Percentiles rank a stretch among this genome's conserved stretches.
These are phyloP conservation scores for Aspergillus biplanus DNA, from an alignment of 495 filamentous ascomycete species.

Conservation along the genomic window DNA sequence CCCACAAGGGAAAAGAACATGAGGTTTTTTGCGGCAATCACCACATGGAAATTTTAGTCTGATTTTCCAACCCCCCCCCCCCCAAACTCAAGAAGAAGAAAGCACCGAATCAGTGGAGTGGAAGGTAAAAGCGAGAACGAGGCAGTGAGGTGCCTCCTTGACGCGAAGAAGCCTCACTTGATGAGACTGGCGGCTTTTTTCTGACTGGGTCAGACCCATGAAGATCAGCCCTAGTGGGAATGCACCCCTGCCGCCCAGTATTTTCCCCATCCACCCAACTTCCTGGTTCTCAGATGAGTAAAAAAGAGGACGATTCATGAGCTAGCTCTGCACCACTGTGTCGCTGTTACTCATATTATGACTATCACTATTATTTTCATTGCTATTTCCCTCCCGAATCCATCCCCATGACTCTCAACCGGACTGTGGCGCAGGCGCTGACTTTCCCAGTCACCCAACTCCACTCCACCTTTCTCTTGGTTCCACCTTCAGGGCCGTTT, in stretches of 20 bases:
- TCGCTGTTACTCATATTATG: neutral
- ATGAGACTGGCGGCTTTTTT: neutral
- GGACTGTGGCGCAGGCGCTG: constrained; percentile 4
- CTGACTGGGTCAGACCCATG: constrained; percentile 21
- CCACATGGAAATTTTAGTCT: no score
- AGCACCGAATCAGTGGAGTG: no score
- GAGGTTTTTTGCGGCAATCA: no score
- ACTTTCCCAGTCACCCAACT: neutral
- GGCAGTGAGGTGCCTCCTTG: neutral
- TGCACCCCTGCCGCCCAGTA: constrained; percentile 19
- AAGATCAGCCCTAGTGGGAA: constrained; percentile 47
- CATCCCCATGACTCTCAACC: neutral
- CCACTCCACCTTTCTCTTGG: neutral
- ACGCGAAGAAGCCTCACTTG: neutral
- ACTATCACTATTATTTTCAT: constrained; percentile 5
- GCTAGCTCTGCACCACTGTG: neutral
- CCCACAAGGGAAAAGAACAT: no score
- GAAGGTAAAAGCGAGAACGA: neutral
- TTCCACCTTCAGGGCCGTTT: neutral
- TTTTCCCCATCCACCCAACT: constrained; percentile 10
- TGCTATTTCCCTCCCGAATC: neutral
- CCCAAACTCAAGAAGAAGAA: no score
- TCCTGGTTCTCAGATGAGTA: neutral
- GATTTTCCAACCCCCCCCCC: no score
- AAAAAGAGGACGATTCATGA: no score